Evolutionary conservation across 306 rosid genomes (phyloP), one percentile per base, ranked within the genome.

Genomic region (Hippophae rhamnoides): DNA sequence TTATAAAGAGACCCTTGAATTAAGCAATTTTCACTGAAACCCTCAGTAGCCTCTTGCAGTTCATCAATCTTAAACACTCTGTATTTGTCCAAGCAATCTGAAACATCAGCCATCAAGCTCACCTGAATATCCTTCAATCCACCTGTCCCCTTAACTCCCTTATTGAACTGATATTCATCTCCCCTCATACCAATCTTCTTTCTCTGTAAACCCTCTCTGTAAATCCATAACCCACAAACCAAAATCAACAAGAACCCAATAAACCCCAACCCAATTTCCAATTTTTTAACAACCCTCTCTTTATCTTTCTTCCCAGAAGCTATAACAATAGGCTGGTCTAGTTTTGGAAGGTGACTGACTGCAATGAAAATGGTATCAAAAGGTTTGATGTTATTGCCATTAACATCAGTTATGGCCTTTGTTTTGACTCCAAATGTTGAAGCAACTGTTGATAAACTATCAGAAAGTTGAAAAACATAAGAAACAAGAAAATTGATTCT

Each of bases 11-110:
- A 81, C 0, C 98, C 98, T 31, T 85, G 87, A 65, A 88, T 84
- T 78, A 88, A 78, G 74, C 71, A 78, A 12, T 5, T 80, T 13
- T 80, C 78, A 48, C 77, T 49, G 60, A 88, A 85, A 25, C 83
- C 99, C 70, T 80, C 51, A 0, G 99, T 92, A 31, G 93, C 96
- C 10, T 78, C 86, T 14, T 65, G 54, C 63, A 92, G 54, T 38
- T 92, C 89, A 9, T 85, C 88, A 50, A 85, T 69, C 40, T 65
- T 74, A 68, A 92, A 92, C 43, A 87, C 85, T 59, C 82, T 87
- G 57, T 92, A 88, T 79, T 92, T 92, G 46, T 92, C 99, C 71
- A 92, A 80, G 65, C 93, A 87, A 72, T 89, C 99, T 0, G 95
- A 85, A 9, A 92, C 95, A 70, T 82, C 90, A 3, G 95, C 96